Evolutionary conservation across 1,139 yeast genomes (phyloP).

Genomic region (Insectozyma bohioensis): DNA sequence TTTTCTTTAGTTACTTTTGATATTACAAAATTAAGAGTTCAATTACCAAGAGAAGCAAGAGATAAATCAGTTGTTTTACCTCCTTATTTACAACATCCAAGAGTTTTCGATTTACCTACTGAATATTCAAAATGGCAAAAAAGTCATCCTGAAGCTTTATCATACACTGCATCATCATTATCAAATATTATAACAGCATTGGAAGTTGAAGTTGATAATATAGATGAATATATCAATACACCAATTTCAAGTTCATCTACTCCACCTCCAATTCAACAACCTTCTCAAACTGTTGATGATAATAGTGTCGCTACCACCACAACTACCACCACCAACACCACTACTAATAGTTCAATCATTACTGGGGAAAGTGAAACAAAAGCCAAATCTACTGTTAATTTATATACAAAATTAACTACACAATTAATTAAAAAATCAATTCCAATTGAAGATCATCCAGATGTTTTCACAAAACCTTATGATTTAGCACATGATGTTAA

Average conservation of each 20-base stretch:
- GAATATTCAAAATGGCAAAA: slow-evolving; percentile 75
- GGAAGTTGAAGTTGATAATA: slow-evolving; percentile 45
- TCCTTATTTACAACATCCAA: slow-evolving; percentile 70
- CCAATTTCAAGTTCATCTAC: slow-evolving; percentile 11
- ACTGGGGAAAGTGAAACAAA: slow-evolving; percentile 9
- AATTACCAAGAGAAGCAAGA: slow-evolving; percentile 76
- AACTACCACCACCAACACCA: no score
- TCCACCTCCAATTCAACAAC: slow-evolving; percentile 9
- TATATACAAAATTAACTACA: slow-evolving; percentile 44
- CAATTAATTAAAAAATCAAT: slow-evolving; percentile 55
- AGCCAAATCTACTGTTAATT: slow-evolving; percentile 12
- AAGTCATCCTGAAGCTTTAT: slow-evolving; percentile 57
- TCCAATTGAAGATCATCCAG: slow-evolving; percentile 52
- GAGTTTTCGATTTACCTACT: slow-evolving; percentile 70
- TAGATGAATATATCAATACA: slow-evolving; percentile 12
- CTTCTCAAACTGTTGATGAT: slow-evolving; percentile 10
- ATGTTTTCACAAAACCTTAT: slow-evolving; percentile 68
- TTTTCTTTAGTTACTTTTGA: slow-evolving; percentile 70
- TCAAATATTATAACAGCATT: slow-evolving; percentile 58
- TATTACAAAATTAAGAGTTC: slow-evolving; percentile 71
- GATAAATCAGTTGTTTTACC: slow-evolving; percentile 77
- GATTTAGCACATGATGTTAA: slow-evolving; percentile 71
- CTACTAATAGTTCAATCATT: background rate
- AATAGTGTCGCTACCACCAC: slow-evolving; percentile 3
- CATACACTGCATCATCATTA: slow-evolving; percentile 51